Evolutionary conservation across 345 rosid genomes (phyloP), one percentile per base, ranked within the genome.

Genomic region (Laguncularia racemosa): DNA sequence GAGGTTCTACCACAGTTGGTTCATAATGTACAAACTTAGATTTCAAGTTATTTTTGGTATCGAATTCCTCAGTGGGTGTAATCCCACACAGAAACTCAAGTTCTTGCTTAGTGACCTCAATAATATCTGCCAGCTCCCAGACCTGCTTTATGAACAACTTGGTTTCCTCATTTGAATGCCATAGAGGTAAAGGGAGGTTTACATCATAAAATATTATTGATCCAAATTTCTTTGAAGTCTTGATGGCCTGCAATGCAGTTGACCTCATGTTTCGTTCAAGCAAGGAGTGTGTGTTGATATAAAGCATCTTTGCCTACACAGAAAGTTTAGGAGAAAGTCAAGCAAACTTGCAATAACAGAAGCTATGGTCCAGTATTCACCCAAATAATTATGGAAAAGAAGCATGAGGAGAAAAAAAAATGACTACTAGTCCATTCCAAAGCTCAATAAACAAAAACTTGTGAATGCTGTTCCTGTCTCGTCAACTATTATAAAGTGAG

Each of bases 31-130:
- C 63, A 77, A 91, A 91, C 78, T 88, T 89, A 13, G 82, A 78
- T 46, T 59, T 68, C 2, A 66, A 78, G 44, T 84, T 92, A 61
- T 78, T 70, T 50, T 72, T 68, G 18, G 93, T 77, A 76, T 88
- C 87, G 13, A 81, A 84, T 65, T 86, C 95, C 78, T 88, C 93
- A 16, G 59, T 51, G 18, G 95, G 72, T 57, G 76, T 56, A 23
- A 92, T 88, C 48, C 85, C 89, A 44, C 90, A 84, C 12, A 88
- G 71, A 72, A 88, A 92, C 70, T 88, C 98, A 43, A 92, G 83
- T 57, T 92, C 98, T 72, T 88, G 92, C 78, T 84, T 92, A 2
- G 98, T 88, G 50, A 88, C 75, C 78, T 88, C 98, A 21, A 83
- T 76, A 44, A 86, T 3, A 55, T 91, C 74, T 16, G 95, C 95